These are phyloP conservation scores for Crithidia expoeki DNA, from an alignment of 208 protist genomes.

Conservation along the genomic window DNA sequence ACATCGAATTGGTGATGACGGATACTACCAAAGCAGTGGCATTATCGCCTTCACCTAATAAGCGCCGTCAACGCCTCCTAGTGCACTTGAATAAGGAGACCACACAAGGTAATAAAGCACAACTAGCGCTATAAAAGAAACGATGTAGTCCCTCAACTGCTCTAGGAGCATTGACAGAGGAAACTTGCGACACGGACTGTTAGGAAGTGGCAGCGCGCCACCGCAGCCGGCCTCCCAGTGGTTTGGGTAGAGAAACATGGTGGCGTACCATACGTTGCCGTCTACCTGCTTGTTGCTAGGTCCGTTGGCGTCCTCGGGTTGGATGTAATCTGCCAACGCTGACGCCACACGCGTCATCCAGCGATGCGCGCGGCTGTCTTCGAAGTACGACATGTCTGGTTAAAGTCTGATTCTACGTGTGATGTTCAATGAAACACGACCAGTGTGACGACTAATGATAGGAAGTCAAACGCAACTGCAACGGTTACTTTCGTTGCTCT, in stretches of 20 bases:
- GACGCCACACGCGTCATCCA: conserved; percentile 5
- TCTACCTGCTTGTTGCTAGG: conserved; percentile 41
- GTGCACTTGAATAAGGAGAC: neutral
- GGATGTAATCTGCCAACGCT: conserved; percentile 6
- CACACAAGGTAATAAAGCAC: conserved; percentile 12
- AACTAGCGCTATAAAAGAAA: conserved; percentile 12
- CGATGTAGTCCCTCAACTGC: conserved; percentile 12
- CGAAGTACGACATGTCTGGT: conserved; percentile 6
- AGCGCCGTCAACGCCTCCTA: neutral
- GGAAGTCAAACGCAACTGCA: too few relatives aligned
- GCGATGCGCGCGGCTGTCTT: conserved; percentile 13
- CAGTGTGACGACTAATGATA: neutral
- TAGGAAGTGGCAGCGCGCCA: conserved; percentile 29
- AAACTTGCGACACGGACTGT: conserved; percentile 18
- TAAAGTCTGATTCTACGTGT: neutral
- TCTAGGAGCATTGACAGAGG: conserved; percentile 8
- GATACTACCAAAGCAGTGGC: too few relatives aligned
- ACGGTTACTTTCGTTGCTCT: too few relatives aligned
- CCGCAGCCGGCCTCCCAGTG: conserved; percentile 67
- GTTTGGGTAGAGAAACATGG: conserved; percentile 80
- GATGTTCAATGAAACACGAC: neutral
- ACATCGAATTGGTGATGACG: neutral
- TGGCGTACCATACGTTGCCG: conserved; percentile 80
- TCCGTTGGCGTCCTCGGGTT: conserved; percentile 32
- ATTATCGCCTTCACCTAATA: conserved; percentile 1